Percentiles rank a stretch among this genome's conserved stretches.
These are phyloP conservation scores for Candida maesae DNA, from an alignment of 805 yeast genomes.

Conservation along the genomic window DNA sequence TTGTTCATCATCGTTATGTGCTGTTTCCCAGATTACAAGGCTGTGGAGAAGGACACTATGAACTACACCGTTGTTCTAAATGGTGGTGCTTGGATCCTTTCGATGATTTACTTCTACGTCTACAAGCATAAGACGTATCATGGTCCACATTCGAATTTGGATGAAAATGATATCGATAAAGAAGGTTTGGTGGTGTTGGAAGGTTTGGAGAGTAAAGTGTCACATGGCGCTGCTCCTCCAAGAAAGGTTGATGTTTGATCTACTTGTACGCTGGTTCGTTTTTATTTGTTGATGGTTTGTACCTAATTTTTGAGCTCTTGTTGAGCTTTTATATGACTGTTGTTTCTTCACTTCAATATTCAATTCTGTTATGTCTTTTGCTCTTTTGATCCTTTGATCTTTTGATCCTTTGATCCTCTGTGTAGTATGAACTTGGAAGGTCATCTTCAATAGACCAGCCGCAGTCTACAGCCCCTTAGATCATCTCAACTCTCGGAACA, in stretches of 20 bases:
- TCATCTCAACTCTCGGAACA: too few species aligned
- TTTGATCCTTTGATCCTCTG: too few species aligned
- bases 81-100: conserved; percentile 54
- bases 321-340: too few species aligned
- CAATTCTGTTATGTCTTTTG: too few species aligned
- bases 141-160: conserved; percentile 42
- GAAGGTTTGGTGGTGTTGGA: not conserved
- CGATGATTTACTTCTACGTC: conserved; percentile 46
- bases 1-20: conserved; percentile 48
- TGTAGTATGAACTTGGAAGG: too few species aligned
- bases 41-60: conserved; percentile 45
- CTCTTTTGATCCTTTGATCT: too few species aligned
- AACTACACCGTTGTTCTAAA: conserved; percentile 67
- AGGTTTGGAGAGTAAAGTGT: not conserved
- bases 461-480: too few species aligned
- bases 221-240: not conserved
- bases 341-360: too few species aligned
- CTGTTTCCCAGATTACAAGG: conserved; percentile 50
- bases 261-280: too few species aligned
- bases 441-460: too few species aligned
- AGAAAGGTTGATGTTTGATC: conserved; percentile 1
- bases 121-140: conserved; percentile 52
- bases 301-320: too few species aligned
- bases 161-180: not conserved
- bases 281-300: too few species aligned